Base-by-base conservation (phyloP, 805 yeast genomes). In the Saccharomyces jurei region DNA sequence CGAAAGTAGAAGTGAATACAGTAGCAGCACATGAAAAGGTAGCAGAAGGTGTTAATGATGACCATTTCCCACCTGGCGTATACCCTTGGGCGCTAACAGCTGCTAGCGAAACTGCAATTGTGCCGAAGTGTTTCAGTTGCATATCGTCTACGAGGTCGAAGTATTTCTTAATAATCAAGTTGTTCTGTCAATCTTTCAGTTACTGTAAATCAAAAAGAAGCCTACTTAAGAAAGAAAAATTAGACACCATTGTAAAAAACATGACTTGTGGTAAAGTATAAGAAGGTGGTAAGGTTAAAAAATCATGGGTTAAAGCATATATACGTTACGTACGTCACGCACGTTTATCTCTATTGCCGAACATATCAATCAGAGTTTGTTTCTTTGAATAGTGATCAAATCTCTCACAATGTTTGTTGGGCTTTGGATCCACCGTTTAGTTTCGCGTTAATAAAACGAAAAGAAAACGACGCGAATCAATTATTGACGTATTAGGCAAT, bases 21-120 rank as follows among this genome's bases (percentile, higher is more conserved):
- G 87, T 79, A 55, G 76, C 60, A 58, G 82, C 85, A 63, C 84
- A 82, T 14, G 80, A 58, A 60, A 78, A 77, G 44, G 81, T 68
- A 46, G 78, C 80, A 46, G 71, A 54, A 62, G 94, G 90, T 46
- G 90, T 85, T 69, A 86, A 77, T 51, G 89, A 83, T 52, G 85
- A 69, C 86, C 86, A 86, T 59, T 83, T 79, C 52, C 80, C 82
- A 55, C 82, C 71, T 54, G 87, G 85, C 58, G 81, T 79, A 64
- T 79, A 80, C 53, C 87, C 87, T 44, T 84, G 84, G 54, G 67
- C 63, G 22, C 77, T 59, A 29, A 81, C 74, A 30, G 75, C 60
- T 14, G 81, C 68, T 57, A 79, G 76, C 47, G 80, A 69, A 58
- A 80, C 70, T 50, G 77, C 66, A 51, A 75, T 54, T 29, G 60